phyloP scores from a whole-genome alignment of 306 rosid genomes.

The Lathyrus sativus region DNA sequence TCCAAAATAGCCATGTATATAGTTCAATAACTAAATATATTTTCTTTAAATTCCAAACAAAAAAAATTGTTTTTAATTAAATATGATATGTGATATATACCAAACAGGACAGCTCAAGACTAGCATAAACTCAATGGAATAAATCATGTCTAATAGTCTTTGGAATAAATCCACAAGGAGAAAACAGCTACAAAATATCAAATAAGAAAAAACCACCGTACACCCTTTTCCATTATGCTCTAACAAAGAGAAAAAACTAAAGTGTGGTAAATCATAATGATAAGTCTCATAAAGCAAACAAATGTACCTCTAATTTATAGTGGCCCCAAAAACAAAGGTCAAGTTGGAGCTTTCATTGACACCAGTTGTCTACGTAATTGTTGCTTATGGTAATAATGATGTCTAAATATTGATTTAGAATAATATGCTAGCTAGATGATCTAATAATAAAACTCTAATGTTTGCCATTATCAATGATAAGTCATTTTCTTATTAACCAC shows the following conservation, averaged over 20 bases:
- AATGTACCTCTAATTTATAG: neutral
- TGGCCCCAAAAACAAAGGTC: slow-evolving; percentile 23
- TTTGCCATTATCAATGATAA: slow-evolving; percentile 36
- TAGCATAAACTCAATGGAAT: too few relatives aligned
- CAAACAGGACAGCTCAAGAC: too few relatives aligned
- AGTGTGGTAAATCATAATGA: neutral
- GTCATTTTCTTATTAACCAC: slow-evolving; percentile 42
- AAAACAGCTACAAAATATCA: neutral
- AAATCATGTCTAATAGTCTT: too few relatives aligned
- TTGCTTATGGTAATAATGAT: slow-evolving; percentile 30
- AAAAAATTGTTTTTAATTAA: too few relatives aligned
- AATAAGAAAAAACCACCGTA: neutral
- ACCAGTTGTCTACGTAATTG: slow-evolving; percentile 30
- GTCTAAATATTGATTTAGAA: slow-evolving; percentile 37
- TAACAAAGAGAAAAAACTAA: neutral
- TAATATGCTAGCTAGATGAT: slow-evolving; percentile 26
- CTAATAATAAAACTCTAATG: slow-evolving; percentile 36
- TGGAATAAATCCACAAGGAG: too few relatives aligned
- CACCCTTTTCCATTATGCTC: neutral
- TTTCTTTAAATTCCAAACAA: neutral
- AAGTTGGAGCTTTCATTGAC: slow-evolving; percentile 32
- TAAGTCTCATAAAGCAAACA: neutral
- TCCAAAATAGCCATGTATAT: neutral
- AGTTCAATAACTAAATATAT: slow-evolving; percentile 13
- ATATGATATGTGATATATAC: too few relatives aligned